Conservation (phyloP, 768 basidiomycete genomes). For the Termitomyces sp. region DNA sequence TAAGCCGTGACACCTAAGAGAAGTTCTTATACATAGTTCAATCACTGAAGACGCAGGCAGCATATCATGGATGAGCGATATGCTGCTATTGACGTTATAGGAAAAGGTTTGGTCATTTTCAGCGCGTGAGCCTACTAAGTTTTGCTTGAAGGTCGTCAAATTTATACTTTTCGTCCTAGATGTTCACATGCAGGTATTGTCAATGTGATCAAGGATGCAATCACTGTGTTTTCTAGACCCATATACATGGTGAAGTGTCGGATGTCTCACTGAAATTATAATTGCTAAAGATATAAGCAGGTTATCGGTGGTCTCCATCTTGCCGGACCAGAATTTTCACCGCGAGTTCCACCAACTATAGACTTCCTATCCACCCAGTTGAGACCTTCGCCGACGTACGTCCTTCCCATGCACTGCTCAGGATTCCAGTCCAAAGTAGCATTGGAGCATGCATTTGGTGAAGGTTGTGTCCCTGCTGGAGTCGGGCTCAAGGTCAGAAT, state of each 20-base stretch:
- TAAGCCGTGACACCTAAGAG: slow-evolving; percentile 12
- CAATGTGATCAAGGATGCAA: slow-evolving; percentile 73
- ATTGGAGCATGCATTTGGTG: slow-evolving; percentile 62
- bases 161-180: slow-evolving; percentile 15
- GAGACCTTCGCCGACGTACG: slow-evolving; percentile 57
- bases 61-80: slow-evolving; percentile 84
- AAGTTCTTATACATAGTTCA: neutral
- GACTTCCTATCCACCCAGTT: slow-evolving; percentile 61
- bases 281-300: slow-evolving; percentile 26
- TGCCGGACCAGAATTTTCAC: slow-evolving; percentile 59
- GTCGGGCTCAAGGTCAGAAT: slow-evolving; percentile 65
- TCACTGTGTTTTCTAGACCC: slow-evolving; percentile 56
- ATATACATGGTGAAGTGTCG: slow-evolving; percentile 60
- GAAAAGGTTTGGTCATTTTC: slow-evolving; percentile 79
- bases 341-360: slow-evolving; percentile 65
- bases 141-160: neutral
- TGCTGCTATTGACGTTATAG: slow-evolving; percentile 68
- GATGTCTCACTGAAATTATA: neutral
- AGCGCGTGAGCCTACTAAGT: slow-evolving; percentile 56
- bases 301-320: slow-evolving; percentile 81
- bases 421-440: slow-evolving; percentile 76
- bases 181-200: slow-evolving; percentile 77
- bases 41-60: slow-evolving; percentile 27
- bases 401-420: slow-evolving; percentile 84
- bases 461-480: slow-evolving; percentile 74